Percentiles rank a stretch among this genome's conserved stretches.
Evolutionary conservation across 306 rosid species (phyloP).

Genomic region (Vigna mungo): DNA sequence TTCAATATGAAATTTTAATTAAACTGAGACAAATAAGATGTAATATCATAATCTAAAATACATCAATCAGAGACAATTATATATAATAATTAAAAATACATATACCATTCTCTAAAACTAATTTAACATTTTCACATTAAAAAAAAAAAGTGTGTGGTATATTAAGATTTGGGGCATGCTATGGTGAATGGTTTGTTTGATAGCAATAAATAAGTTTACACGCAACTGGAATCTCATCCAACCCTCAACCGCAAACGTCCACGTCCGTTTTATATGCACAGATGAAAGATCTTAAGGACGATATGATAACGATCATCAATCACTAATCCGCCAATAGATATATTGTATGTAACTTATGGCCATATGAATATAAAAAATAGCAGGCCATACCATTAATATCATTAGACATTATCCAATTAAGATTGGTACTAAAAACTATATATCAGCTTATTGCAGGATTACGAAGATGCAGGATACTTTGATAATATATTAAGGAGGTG

Average conservation of each 20-base stretch:
- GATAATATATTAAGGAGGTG: too few species aligned
- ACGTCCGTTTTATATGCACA: background rate
- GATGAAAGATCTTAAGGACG: background rate
- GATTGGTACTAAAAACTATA: too few species aligned
- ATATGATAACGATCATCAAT: background rate
- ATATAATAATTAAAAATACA: background rate
- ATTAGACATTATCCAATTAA: too few species aligned
- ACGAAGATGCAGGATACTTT: too few species aligned
- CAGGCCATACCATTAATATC: too few species aligned
- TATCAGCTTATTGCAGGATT: too few species aligned
- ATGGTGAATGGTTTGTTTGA: conserved; percentile 24
- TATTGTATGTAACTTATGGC: too few species aligned
- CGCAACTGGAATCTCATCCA: conserved; percentile 38
- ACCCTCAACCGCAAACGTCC: conserved; percentile 45
- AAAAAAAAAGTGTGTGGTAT: background rate
- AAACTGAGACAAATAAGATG: too few species aligned
- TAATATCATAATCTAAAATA: background rate
- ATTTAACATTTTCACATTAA: background rate
- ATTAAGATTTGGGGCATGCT: background rate
- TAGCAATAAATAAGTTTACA: background rate
- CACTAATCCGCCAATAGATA: too few species aligned
- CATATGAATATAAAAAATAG: too few species aligned
- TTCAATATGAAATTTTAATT: background rate
- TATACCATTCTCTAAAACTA: background rate
- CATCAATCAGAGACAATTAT: background rate